Evolutionary conservation across 2,329 filamentous ascomycete species (phyloP).

Genomic region (Sclerotinia glacialis): DNA sequence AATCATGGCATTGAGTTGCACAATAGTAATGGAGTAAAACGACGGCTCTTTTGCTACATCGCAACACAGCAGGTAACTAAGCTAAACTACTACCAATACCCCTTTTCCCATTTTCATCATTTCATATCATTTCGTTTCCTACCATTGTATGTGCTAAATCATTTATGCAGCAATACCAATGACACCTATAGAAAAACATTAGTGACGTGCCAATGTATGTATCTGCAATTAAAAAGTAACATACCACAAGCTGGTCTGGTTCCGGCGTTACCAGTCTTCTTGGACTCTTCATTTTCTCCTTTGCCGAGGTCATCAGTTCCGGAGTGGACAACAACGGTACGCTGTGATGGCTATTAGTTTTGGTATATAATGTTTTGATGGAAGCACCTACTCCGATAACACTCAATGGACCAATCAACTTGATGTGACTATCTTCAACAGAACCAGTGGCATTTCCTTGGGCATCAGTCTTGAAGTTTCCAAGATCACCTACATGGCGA

Average conservation of each 20-base stretch:
- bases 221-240: constrained; percentile 36
- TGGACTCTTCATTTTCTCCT: constrained; percentile 88
- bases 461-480: constrained; percentile 93
- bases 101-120: constrained; percentile 9
- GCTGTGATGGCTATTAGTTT: constrained; percentile 50
- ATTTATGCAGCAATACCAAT: constrained; percentile 80
- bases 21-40: not conserved
- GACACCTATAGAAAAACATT: constrained; percentile 55
- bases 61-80: constrained; percentile 5
- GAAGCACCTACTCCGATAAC: constrained; percentile 71
- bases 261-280: constrained; percentile 98
- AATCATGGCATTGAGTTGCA: not conserved
- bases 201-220: not conserved
- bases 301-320: constrained; percentile 97
- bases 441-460: constrained; percentile 87
- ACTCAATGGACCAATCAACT: constrained; percentile 94
- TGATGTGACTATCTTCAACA: constrained; percentile 76
- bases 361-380: not conserved
- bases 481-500: constrained; percentile 95
- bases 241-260: constrained; percentile 89
- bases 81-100: not conserved
- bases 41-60: not conserved
- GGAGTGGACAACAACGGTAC: constrained; percentile 89
- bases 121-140: not conserved
- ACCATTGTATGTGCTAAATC: not conserved